Evolutionary conservation across 306 rosid species (phyloP).

Genomic region (Fragaria vesca): DNA sequence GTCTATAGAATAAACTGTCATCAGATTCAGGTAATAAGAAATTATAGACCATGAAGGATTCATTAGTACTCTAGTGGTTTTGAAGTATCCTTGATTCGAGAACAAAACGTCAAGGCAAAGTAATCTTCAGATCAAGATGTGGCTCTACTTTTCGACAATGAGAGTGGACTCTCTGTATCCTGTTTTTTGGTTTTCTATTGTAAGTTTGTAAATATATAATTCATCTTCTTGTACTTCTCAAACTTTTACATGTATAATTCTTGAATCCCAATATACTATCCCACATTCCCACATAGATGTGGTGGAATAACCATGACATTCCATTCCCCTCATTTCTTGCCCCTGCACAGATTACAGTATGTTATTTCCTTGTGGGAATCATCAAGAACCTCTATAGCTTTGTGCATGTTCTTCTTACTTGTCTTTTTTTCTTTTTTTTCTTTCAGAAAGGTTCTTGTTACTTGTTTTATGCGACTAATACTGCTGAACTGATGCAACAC

Average conservation of each 20-base stretch:
- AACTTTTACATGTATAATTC: neutral
- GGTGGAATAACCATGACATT: neutral
- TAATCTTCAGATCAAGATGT: neutral
- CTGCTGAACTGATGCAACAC: neutral
- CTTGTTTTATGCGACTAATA: neutral
- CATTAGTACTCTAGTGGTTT: neutral
- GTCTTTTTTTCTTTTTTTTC: no score
- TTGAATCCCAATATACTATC: neutral
- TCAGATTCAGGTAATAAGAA: neutral
- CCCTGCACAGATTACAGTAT: neutral
- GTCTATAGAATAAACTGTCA: neutral
- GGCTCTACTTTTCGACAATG: neutral
- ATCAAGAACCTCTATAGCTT: neutral
- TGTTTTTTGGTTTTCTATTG: neutral
- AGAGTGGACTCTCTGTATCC: neutral
- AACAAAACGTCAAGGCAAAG: neutral
- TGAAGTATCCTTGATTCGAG: neutral
- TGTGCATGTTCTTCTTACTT: neutral
- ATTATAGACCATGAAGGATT: neutral
- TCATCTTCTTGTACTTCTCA: neutral
- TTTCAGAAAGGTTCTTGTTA: neutral
- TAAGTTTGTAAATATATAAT: neutral
- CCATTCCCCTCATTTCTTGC: neutral
- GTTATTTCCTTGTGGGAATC: neutral
- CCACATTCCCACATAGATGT: neutral